Conservation (phyloP, 768 basidiomycete species). For the Russula earlei region DNA sequence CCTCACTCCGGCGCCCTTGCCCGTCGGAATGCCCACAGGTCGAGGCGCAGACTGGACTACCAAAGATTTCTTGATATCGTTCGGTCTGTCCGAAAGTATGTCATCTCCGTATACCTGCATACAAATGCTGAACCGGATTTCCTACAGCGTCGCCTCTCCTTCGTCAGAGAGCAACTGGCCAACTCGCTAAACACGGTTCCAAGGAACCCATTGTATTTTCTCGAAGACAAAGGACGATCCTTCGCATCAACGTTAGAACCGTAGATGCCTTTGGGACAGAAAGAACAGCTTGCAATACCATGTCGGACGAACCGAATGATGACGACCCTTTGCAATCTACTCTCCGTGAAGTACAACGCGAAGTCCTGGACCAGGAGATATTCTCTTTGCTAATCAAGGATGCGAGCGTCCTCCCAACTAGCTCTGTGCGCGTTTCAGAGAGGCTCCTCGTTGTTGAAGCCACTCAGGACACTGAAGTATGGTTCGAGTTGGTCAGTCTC, state of each 20-base stretch:
- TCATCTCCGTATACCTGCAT: conserved; percentile 15
- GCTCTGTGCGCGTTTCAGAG: conserved; percentile 71
- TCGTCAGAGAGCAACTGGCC: conserved; percentile 62
- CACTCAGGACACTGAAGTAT: conserved; percentile 58
- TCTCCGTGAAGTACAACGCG: conserved; percentile 53
- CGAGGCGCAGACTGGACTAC: conserved; percentile 75
- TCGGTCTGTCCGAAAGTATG: conserved; percentile 76
- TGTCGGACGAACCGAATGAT: background rate
- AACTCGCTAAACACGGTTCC: conserved; percentile 42
- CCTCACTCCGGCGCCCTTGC: conserved; percentile 69
- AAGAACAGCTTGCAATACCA: conserved; percentile 2
- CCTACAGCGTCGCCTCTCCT: conserved; percentile 52
- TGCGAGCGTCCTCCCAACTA: conserved; percentile 66
- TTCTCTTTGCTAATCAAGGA: conserved; percentile 66
- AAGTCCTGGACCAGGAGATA: conserved; percentile 73
- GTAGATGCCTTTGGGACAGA: conserved; percentile 27
- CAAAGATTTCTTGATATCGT: conserved; percentile 73
- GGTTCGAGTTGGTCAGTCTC: conserved; percentile 58
- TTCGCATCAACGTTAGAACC: conserved; percentile 48
- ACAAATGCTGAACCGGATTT: conserved; percentile 5
- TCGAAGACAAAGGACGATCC: conserved; percentile 50
- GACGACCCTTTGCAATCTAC: conserved; percentile 34
- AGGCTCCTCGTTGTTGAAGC: conserved; percentile 67
- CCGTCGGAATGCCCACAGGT: conserved; percentile 55
- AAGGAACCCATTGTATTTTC: conserved; percentile 27